Evolutionary conservation across 352 stramenopile species (phyloP), one percentile per base, ranked within the genome.

Genomic region (Phytophthora pseudosyringae): DNA sequence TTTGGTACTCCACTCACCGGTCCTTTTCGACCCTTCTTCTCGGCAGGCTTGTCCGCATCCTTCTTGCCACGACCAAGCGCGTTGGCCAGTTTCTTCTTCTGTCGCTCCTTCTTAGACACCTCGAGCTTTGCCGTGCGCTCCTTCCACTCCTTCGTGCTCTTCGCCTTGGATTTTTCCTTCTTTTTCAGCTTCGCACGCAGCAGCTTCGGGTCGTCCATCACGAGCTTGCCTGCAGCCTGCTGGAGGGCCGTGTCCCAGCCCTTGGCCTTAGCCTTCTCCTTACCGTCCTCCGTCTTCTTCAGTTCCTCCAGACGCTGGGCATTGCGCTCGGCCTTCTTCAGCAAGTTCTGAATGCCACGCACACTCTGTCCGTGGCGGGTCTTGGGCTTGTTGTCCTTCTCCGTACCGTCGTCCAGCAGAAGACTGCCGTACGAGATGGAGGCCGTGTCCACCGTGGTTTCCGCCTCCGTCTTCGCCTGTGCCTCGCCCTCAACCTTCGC

Each of bases 281-380:
- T 81, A 49, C 84, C 84, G 40, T 89, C 79, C 33, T 90, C 82
- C 3, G 84, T 93, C 69, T 93, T 83, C 65, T 93, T 93, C 26
- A 93, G 70, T 59, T 93, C 81, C 49, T 89, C 75, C 41, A 93
- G 82, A 25, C 82, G 80, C 59, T 89, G 73, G 47, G 86, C 81
- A 67, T 93, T 93, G 1, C 71, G 67, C 69, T 93, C 82, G 1
- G 85, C 85, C 75, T 93, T 93, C 66, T 93, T 90, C 45, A 93
- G 63, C 48, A 93, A 38, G 60, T 93, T 93, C 69, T 91, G 78
- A 63, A 93, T 90, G 13, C 78, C 77, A 44, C 78, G 78, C 4
- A 93, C 67, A 32, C 76, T 77, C 71, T 89, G 81, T 15, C 85
- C 82, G 51, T 93, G 89, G 26, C 85, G 85, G 4, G 82, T 93